Evolutionary conservation across 495 filamentous ascomycete genomes (phyloP).

Genomic region (Neurospora discreta): DNA sequence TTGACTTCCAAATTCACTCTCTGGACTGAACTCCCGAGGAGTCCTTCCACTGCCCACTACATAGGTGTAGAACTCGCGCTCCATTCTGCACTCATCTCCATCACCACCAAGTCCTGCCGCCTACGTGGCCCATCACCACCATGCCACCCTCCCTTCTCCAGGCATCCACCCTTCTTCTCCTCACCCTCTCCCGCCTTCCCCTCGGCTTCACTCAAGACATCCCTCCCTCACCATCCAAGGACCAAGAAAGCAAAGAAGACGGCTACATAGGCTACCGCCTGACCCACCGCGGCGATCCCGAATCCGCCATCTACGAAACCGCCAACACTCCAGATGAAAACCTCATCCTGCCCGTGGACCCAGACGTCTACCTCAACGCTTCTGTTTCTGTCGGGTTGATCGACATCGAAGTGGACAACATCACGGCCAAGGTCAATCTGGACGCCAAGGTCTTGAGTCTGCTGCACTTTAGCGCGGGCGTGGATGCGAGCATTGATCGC

Average conservation of each 20-base stretch:
- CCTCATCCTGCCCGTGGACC: conserved; percentile 26
- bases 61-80: not conserved
- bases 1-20: not conserved
- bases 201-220: conserved; percentile 7
- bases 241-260: conserved; percentile 3
- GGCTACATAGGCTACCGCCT: conserved; percentile 47
- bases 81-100: not conserved
- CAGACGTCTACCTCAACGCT: conserved; percentile 48
- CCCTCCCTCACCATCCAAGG: no score
- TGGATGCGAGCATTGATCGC: conserved; percentile 40
- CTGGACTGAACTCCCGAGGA: accelerated
- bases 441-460: conserved; percentile 45
- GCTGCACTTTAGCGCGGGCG: conserved; percentile 46
- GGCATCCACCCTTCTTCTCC: conserved; percentile 17
- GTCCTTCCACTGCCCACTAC: no score
- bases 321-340: conserved; percentile 30
- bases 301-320: conserved; percentile 39
- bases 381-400: conserved; percentile 41
- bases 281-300: conserved; percentile 34
- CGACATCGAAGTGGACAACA: conserved; percentile 41
- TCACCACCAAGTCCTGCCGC: not conserved
- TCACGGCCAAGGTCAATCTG: conserved; percentile 49
- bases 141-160: conserved; percentile 14
- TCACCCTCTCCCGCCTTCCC: conserved; percentile 8
- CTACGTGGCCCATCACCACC: not conserved